Percentiles rank a stretch among this genome's conserved stretches.
Conservation (phyloP, 2,329 filamentous ascomycete genomes). For the Cryphonectria carpinicola region DNA sequence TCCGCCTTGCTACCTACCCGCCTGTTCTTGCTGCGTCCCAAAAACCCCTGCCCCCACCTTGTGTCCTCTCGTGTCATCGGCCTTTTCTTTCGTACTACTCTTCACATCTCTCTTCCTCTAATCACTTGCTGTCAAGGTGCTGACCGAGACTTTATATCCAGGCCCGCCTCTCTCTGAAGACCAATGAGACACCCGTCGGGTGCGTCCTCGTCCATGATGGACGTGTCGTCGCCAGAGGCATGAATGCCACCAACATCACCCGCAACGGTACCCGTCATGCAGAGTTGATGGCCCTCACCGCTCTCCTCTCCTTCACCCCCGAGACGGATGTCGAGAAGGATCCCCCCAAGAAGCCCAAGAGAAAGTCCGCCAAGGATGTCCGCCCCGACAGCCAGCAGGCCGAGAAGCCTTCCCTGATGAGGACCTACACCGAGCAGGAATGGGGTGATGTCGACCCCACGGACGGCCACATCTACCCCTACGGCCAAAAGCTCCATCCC, state of each 20-base stretch:
- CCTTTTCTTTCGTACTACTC: not conserved
- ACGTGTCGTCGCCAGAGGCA: conserved; percentile 81
- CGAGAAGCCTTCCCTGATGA: conserved; percentile 13
- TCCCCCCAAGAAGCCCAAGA: conserved; percentile 27
- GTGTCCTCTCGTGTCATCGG: not conserved
- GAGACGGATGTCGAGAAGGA: conserved; percentile 37
- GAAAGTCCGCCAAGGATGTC: conserved; percentile 18
- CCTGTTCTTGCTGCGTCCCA: conserved; percentile 29
- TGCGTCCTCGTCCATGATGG: conserved; percentile 87
- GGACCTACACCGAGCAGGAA: conserved; percentile 42
- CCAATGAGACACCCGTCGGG: conserved; percentile 93
- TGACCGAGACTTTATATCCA: conserved; percentile 41
- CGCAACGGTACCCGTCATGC: conserved; percentile 92
- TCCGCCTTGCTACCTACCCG: conserved; percentile 15
- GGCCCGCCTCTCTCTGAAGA: conserved; percentile 82
- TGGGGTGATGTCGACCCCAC: conserved; percentile 58
- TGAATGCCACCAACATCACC: conserved; percentile 95
- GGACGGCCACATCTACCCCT: conserved; percentile 62
- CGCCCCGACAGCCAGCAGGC: conserved; percentile 34
- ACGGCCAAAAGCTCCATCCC: conserved; percentile 62
- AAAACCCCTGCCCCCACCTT: conserved; percentile 34
- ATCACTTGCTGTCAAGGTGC: conserved; percentile 13
- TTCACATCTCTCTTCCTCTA: not conserved
- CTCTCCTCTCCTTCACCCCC: conserved; percentile 52
- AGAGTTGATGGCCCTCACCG: conserved; percentile 84